Evolutionary conservation across 1,139 yeast species (phyloP), one percentile per base, ranked within the genome.

Genomic region (Zygoascus hellenicus): DNA sequence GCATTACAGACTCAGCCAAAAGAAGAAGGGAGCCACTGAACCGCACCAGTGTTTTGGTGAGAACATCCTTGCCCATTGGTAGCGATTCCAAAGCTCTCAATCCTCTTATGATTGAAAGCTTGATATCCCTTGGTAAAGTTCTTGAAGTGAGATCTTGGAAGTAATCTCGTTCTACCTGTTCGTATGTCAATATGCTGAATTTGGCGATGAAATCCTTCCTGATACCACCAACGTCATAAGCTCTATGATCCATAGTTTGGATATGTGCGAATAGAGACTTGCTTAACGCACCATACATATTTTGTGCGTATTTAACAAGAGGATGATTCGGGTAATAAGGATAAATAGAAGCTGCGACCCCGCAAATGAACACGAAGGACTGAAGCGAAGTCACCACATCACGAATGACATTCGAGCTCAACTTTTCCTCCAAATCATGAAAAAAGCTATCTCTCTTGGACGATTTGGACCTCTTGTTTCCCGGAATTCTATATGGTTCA

Each of bases 241-340:
- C 48, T 43, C 54, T 49, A 3, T 49, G 34, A 6, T 48, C 43
- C 1, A 43, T 41, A 11, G 62, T 60, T 31, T 52, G 55, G 35
- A 54, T 63, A 48, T 51, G 49, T 46, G 47, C 60, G 46, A 43
- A 64, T 49, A 54, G 61, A 53, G 45, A 60, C 47, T 42, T 59
- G 47, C 33, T 64, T 54, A 54, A 29, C 7, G 48, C 48, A 1
- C 50, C 47, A 45, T 75, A 78, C 37, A 75, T 57, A 51, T 69
- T 64, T n/a, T 50, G 48, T 9, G 80, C 64, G 57, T 77, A 80
- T 40, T 58, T 60, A 11, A 72, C 74, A 6, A 78, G 57, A 0
- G 78, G 71, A 57, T 76, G 76, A 9, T 61, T 50, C 3, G 77
- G 72, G 6, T 77, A 79, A 47, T 72, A 59, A 42, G 68, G 69